Conservation (phyloP, 345 rosid species). For the Corchorus olitorius region DNA sequence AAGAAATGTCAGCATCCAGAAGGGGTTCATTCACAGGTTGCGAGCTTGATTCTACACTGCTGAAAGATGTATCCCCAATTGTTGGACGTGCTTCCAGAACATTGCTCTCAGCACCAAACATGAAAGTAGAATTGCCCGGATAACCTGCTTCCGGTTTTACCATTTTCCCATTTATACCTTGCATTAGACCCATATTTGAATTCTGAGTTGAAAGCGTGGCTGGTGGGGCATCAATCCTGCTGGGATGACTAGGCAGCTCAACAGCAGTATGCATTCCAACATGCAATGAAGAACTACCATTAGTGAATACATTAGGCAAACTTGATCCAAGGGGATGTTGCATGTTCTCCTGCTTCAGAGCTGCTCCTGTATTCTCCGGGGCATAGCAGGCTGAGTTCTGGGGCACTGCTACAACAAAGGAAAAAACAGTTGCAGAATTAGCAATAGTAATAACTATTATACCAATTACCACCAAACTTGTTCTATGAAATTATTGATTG, state of each 20-base stretch:
- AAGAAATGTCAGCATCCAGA: constrained; percentile 70
- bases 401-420: constrained; percentile 50
- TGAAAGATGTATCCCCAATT: constrained; percentile 72
- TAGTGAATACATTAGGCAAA: constrained; percentile 59
- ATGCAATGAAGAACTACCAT: constrained; percentile 68
- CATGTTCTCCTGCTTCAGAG: constrained; percentile 61
- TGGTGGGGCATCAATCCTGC: constrained; percentile 60
- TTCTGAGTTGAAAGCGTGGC: constrained; percentile 67
- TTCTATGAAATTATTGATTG: background rate
- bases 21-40: constrained; percentile 71
- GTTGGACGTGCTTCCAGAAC: constrained; percentile 67
- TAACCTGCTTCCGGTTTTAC: constrained; percentile 78
- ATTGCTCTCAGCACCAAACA: constrained; percentile 72
- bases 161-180: constrained; percentile 81
- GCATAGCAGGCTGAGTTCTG: constrained; percentile 65
- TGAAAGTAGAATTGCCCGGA: constrained; percentile 60
- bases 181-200: constrained; percentile 71
- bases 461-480: background rate
- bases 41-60: constrained; percentile 69
- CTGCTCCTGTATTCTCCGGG: constrained; percentile 53
- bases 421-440: constrained; percentile 20
- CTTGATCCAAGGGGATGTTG: constrained; percentile 54
- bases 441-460: background rate
- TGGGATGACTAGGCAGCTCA: constrained; percentile 67
- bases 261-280: constrained; percentile 59